phyloP scores from a whole-genome alignment of 768 basidiomycete genomes.

The Boletus fagicola region DNA sequence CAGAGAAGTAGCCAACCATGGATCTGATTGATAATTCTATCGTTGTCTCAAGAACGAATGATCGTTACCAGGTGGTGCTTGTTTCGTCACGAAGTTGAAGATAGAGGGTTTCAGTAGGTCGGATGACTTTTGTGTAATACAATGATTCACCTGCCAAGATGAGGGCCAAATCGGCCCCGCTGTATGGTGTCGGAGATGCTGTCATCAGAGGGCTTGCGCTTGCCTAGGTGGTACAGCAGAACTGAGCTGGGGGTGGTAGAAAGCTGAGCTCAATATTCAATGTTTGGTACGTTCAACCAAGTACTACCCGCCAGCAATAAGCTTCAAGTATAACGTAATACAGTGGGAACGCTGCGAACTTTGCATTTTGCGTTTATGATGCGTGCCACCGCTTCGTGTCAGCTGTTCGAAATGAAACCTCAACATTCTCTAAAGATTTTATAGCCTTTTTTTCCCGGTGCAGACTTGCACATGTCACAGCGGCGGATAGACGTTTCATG shows the following conservation, averaged over 20 bases:
- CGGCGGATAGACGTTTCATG: not conserved
- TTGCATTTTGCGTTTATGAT: conserved; percentile 1
- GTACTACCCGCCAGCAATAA: too few relatives aligned
- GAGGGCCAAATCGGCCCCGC: too few relatives aligned
- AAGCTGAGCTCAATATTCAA: too few relatives aligned
- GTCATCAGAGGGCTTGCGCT: too few relatives aligned
- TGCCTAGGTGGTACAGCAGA: not conserved
- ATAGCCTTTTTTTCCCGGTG: not conserved
- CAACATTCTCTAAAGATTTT: not conserved
- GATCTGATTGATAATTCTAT: not conserved
- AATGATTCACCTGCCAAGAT: too few relatives aligned
- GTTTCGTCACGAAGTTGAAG: not conserved
- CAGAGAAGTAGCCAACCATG: too few relatives aligned
- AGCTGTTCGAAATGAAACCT: not conserved
- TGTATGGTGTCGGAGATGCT: not conserved
- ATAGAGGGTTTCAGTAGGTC: not conserved
- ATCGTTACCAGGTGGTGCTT: not conserved
- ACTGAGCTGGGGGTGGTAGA: not conserved
- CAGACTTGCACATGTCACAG: not conserved
- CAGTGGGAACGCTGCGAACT: not conserved
- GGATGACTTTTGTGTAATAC: too few relatives aligned
- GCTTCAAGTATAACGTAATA: not conserved
- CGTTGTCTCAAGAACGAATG: not conserved
- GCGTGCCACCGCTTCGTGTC: not conserved
- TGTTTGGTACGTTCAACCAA: too few relatives aligned